Evolutionary conservation across 192 early-diverging fungal genomes (phyloP), one percentile per base, ranked within the genome.

Genomic region (Gonapodya prolifera): DNA sequence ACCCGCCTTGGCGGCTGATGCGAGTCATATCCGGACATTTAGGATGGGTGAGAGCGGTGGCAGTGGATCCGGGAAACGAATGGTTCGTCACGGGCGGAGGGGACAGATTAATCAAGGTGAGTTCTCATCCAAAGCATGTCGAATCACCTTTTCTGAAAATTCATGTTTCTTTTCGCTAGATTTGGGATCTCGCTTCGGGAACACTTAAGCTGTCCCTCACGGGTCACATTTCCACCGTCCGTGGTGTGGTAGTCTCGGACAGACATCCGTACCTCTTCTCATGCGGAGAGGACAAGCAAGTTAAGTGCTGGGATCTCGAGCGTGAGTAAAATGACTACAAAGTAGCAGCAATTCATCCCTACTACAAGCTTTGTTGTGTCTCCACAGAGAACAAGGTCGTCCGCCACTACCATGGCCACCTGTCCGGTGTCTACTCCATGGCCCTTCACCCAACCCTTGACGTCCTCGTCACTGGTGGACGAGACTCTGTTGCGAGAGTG

Each of bases 291-390:
- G 98, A 99, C 85, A 99, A 99, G 81, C 91, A 93, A 89, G 92
- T 99, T 76, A 98, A 97, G 81, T 99, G 96, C 83, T 99, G 98
- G 98, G 98, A 99, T 85, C 82, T 99, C 69, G 98, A 99, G 84
- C 91, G n/a, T n/a, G n/a, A n/a, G n/a, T n/a, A n/a, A n/a, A n/a
- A n/a, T n/a, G n/a, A n/a, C n/a, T n/a, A n/a, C n/a, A n/a, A n/a
- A n/a, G n/a, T n/a, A n/a, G n/a, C n/a, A n/a, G n/a, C n/a, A n/a
- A n/a, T n/a, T n/a, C n/a, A n/a, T n/a, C n/a, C n/a, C n/a, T n/a
- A n/a, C n/a, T n/a, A n/a, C n/a, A n/a, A n/a, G n/a, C n/a, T n/a
- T n/a, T n/a, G n/a, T n/a, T n/a, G n/a, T n/a, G n/a, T n/a, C n/a
- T n/a, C n/a, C n/a, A n/a, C 17, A n/a, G 91, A 92, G 78, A 99